Evolutionary conservation across 148 eudicot species (phyloP), one percentile per base, ranked within the genome.

Genomic region (Polygonum maritimum): DNA sequence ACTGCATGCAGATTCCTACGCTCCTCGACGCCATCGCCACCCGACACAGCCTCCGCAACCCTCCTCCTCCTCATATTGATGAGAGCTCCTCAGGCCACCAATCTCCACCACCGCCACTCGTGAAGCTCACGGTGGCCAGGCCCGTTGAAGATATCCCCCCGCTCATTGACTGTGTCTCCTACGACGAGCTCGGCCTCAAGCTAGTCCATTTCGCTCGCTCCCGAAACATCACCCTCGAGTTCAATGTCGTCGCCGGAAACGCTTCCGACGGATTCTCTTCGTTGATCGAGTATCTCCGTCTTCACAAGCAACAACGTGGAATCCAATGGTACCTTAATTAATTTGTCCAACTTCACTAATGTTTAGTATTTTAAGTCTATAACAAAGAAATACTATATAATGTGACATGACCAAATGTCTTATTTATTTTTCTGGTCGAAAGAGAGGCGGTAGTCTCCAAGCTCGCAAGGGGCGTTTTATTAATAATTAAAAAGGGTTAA

Each of bases 1-100:
- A 87, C 48, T 95, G 98, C 85, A 92, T 95, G 98, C 98, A 95
- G 81, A 92, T 95, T 57, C 98, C 98, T 0, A 95, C 98, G 1
- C 74, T 95, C 0, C 88, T 95, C 3, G 98, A 95, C 18, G 82
- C 96, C 39, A 74, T 95, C 33, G 86, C 97, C 2, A 83, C 86
- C 10, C 88, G 92, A 0, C 75, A 62, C 5, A 77, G 75, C 39
- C 78, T 74, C 33, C 51, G 54, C 16, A 14, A 57, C 31, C 63
- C 63, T 21, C 63, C 63, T 48, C 52, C 52, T 31, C 7, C 67
- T 9, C 9, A 2, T 6, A 48, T 45, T 8, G 19, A 35, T 4
- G 52, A 12, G 41, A 36, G 19, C 62, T 9, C 18, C 41, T 11
- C 8, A 47, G 40, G 12, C 7, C 52, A 71, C 41, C n/a, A 22